Percentiles rank a stretch among this genome's conserved stretches.
phyloP scores from a whole-genome alignment of 2,329 filamentous ascomycete species.

The Talaromyces sp. region DNA sequence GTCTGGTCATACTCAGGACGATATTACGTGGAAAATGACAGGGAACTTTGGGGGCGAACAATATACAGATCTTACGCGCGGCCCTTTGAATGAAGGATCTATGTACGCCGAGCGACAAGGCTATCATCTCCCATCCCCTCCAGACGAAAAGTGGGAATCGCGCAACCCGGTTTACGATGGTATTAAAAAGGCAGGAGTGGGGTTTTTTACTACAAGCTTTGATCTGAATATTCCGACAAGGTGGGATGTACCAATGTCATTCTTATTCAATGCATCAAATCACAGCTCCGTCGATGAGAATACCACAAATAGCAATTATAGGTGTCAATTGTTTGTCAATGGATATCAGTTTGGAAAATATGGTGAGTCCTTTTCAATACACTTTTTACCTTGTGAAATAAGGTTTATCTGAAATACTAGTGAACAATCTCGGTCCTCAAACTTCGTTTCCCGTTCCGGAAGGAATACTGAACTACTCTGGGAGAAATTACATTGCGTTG shows the following conservation, averaged over 20 bases:
- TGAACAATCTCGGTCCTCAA: conserved; percentile 67
- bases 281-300: not conserved
- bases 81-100: conserved; percentile 54
- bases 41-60: conserved; percentile 54
- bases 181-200: not conserved
- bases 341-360: conserved; percentile 69
- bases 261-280: not conserved
- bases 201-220: not conserved
- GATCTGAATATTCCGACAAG: not conserved
- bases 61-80: conserved; percentile 46
- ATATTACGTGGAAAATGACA: conserved; percentile 50
- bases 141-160: not conserved
- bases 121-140: not conserved
- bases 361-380: conserved; percentile 14
- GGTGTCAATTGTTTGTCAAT: conserved; percentile 65
- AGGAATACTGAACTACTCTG: conserved; percentile 65
- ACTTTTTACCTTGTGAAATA: not conserved
- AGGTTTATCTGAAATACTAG: conserved; percentile 12
- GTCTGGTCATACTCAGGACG: conserved; percentile 28
- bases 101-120: conserved; percentile 48
- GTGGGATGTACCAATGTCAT: not conserved
- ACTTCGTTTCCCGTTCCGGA: conserved; percentile 65
- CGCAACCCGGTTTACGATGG: not conserved
- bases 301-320: conserved; percentile 36
- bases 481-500: conserved; percentile 63